A percentile compares a stretch with the other conserved stretches of the same genome.
Conservation (phyloP, 345 rosid species). For the Eucalyptus grandis region DNA sequence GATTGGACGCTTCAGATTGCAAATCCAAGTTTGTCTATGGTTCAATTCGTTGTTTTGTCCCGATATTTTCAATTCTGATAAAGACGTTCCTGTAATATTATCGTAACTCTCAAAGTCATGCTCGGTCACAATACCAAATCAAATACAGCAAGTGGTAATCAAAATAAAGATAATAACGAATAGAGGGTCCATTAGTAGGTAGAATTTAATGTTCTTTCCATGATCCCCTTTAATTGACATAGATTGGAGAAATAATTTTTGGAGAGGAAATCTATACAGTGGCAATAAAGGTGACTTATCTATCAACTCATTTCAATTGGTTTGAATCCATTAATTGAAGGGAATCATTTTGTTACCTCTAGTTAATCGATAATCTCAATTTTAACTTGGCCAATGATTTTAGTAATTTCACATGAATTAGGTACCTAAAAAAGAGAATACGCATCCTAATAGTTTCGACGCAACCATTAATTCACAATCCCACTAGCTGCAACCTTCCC, state of each 20-base stretch:
- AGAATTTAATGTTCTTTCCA: background rate
- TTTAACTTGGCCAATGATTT: background rate
- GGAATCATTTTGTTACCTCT: background rate
- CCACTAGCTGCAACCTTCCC: background rate
- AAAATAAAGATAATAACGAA: background rate
- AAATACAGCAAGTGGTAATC: background rate
- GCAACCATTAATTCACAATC: background rate
- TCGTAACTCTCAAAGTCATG: background rate
- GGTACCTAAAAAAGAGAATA: no score
- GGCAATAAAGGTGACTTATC: no score
- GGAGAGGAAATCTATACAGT: background rate
- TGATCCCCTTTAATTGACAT: background rate
- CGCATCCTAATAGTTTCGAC: background rate
- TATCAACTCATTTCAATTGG: no score
- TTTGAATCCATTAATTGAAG: no score
- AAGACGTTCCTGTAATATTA: no score
- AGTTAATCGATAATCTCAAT: background rate
- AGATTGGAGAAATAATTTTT: background rate
- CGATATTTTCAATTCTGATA: no score
- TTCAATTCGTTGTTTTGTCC: fast-evolving
- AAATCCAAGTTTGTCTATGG: background rate
- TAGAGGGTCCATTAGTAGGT: background rate
- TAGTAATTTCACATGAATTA: background rate
- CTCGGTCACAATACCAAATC: background rate
- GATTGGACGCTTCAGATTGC: background rate